phyloP scores from a whole-genome alignment of 768 basidiomycete species.

The Dendrothele bispora region DNA sequence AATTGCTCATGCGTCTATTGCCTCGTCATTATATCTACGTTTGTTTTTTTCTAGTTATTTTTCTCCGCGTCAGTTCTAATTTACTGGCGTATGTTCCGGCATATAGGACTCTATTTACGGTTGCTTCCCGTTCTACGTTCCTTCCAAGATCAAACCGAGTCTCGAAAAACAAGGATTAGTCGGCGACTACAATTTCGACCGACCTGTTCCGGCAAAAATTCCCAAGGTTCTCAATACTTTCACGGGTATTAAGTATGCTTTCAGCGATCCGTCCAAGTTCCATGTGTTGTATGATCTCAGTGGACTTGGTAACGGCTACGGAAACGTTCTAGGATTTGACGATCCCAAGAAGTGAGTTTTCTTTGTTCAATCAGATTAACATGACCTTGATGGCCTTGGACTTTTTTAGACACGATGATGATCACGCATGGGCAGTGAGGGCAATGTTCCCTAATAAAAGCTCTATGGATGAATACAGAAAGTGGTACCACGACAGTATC shows the following conservation, averaged over 20 bases:
- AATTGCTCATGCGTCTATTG: conserved; percentile 44
- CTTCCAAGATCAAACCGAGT: conserved; percentile 37
- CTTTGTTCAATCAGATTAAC: not conserved
- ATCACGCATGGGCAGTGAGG: conserved; percentile 28
- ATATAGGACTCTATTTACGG: conserved; percentile 47
- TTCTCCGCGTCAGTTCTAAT: not conserved
- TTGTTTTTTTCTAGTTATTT: conserved; percentile 6
- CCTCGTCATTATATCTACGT: conserved; percentile 41
- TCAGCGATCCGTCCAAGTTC: conserved; percentile 35
- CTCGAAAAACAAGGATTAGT: conserved; percentile 39
- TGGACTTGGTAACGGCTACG: conserved; percentile 31
- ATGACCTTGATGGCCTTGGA: not conserved
- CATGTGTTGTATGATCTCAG: conserved; percentile 34
- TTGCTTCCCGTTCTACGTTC: conserved; percentile 69
- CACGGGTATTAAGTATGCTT: conserved; percentile 32
- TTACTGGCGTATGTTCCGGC: no score
- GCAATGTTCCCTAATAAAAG: conserved; percentile 36
- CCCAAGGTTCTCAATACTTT: conserved; percentile 32
- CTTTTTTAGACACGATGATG: conserved; percentile 29
- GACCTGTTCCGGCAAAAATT: conserved; percentile 30
- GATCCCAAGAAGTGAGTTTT: conserved; percentile 25
- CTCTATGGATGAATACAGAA: conserved; percentile 24
- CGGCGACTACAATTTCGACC: conserved; percentile 41
- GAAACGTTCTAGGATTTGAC: conserved; percentile 40
- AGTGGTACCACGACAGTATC: conserved; percentile 29